Evolutionary conservation across 805 yeast genomes (phyloP), one percentile per base, ranked within the genome.

Genomic region (Ogataea haglerorum): DNA sequence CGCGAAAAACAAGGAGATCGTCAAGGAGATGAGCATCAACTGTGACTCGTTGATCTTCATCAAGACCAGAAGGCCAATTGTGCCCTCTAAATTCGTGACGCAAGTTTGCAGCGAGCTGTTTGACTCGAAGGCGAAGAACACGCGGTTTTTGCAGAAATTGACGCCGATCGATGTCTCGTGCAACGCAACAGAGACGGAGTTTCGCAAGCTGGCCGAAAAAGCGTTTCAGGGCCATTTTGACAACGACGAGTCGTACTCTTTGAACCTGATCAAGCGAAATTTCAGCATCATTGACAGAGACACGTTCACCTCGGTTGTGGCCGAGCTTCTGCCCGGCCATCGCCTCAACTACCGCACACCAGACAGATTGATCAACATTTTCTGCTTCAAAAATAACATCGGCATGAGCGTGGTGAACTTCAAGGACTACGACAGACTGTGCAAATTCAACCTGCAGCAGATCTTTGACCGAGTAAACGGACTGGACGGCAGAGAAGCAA

Each of bases 21-120:
- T 85, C 18, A 67, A 70, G 35, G 80, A 84, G 31, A 70, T 85
- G 18, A 82, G 78, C 5, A 60, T 87, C 25, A 82, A 80, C 14
- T 82, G 89, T 54, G 95, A 86, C 58, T 87, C 95, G 62, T 79
- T 93, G 30, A 76, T 89, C 2, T 93, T 91, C 58, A 76, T 89
- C 53, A 85, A 95, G 54, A 78, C 89, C 1, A 76, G 84, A 52
- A 74, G 68, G 49, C 96, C 97, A 0, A 72, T 90, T 6, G 79
- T 76, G 16, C 96, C 98, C 0, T 93, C 80, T 24, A 62, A 68
- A 3, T 74, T 93, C 40, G 91, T 86, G 8, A 67, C 70, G 26
- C 64, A 66, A 21, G 64, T 91, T 2, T 84, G 95, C 58, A 54
- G 72, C 27, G 87, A 85, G 30, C 70, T 82, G 6, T 58, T 61